These are phyloP conservation scores for Yamadazyma mexicana DNA, from an alignment of 1,139 yeast genomes.

Conservation along the genomic window DNA sequence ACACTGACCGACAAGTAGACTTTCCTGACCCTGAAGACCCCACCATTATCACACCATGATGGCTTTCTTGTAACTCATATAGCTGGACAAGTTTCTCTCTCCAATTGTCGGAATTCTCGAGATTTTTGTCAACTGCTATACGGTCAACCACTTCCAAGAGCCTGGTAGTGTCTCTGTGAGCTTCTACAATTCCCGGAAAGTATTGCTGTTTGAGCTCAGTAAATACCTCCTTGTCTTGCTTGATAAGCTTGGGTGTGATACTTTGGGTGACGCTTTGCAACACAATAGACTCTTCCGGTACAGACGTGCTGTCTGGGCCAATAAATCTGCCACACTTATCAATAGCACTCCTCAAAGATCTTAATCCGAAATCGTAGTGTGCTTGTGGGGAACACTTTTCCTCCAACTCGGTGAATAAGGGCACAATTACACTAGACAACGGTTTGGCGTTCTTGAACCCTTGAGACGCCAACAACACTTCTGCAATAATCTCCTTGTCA, in stretches of 20 bases:
- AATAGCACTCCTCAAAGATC: conserved; percentile 73
- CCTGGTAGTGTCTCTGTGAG: conserved; percentile 13
- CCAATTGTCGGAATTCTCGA: conserved; percentile 41
- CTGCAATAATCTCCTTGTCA: conserved; percentile 68
- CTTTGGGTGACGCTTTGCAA: conserved; percentile 58
- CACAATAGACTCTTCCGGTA: conserved; percentile 47
- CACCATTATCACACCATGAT: conserved; percentile 80
- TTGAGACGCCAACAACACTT: conserved; percentile 69
- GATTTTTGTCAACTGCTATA: conserved; percentile 19
- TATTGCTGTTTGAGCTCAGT: conserved; percentile 25
- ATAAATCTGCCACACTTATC: conserved; percentile 56
- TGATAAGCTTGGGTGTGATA: conserved; percentile 63
- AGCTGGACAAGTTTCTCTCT: conserved; percentile 62
- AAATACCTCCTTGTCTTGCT: conserved; percentile 48
- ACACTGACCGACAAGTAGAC: conserved; percentile 51
- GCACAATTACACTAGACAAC: conserved; percentile 54
- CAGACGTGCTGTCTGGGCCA: too few species aligned
- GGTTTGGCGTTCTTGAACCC: conserved; percentile 57
- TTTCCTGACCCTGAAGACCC: conserved; percentile 84
- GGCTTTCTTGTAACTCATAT: conserved; percentile 59
- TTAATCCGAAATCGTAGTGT: conserved; percentile 89
- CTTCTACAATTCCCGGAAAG: conserved; percentile 21
- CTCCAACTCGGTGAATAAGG: conserved; percentile 51
- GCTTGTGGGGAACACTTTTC: conserved; percentile 47
- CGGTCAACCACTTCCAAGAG: conserved; percentile 15